A percentile compares a stretch with the other conserved stretches of the same genome.
Evolutionary conservation across 208 protist genomes (phyloP).

Genomic region (Herpetomonas muscarum): DNA sequence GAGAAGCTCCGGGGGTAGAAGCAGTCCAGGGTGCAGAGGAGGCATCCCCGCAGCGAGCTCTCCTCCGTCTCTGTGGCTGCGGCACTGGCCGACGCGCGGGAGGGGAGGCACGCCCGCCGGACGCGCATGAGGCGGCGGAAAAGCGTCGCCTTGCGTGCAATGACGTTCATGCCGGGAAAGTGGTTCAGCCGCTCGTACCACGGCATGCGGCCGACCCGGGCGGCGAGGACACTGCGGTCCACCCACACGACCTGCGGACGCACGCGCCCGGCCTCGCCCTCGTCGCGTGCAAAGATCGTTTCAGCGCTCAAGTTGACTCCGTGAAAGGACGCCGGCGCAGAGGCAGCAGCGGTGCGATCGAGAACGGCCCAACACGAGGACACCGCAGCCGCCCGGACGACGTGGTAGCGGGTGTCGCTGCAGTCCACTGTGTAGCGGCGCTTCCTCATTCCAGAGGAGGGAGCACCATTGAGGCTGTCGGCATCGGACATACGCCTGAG

Average conservation of each 20-base stretch:
- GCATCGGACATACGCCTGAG: neutral
- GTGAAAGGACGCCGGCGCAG: constrained; percentile 37
- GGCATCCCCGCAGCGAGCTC: neutral
- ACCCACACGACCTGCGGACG: constrained; percentile 85
- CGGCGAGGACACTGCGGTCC: constrained; percentile 70
- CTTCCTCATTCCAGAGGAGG: neutral
- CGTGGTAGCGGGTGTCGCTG: constrained; percentile 65
- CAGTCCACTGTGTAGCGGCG: constrained; percentile 26
- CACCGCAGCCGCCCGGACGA: constrained; percentile 67
- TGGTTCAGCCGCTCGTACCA: constrained; percentile 91
- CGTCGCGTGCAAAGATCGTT: neutral
- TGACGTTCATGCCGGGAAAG: constrained; percentile 85
- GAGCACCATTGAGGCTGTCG: neutral
- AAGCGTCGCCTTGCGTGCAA: constrained; percentile 88
- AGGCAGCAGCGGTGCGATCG: constrained; percentile 29
- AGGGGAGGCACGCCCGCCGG: constrained; percentile 34
- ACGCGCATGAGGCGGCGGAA: constrained; percentile 81
- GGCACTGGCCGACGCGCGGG: constrained; percentile 28
- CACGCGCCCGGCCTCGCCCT: constrained; percentile 10
- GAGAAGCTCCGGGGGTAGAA: constrained; percentile 61
- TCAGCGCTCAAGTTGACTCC: constrained; percentile 14
- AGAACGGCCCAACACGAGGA: constrained; percentile 58
- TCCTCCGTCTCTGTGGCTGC: neutral
- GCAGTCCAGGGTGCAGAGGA: constrained; percentile 7
- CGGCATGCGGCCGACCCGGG: constrained; percentile 54